Evolutionary conservation across 2,329 filamentous ascomycete species (phyloP).

Genomic region (Diaporthe sp.): DNA sequence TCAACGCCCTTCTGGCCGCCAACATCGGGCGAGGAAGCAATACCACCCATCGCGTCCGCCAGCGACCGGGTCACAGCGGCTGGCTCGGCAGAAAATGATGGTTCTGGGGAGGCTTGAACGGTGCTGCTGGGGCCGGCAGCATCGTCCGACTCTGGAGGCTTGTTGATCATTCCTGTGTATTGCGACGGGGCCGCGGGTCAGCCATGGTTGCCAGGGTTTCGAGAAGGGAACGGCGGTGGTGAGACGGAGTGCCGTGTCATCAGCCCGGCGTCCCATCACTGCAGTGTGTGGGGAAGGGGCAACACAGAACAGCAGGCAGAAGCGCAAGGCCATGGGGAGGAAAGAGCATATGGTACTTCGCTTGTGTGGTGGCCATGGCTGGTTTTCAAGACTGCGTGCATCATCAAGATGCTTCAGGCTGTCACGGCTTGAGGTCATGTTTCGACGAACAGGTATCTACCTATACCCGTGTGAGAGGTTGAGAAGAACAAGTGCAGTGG

Average conservation of each 20-base stretch:
- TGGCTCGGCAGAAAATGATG: slow-evolving; percentile 14
- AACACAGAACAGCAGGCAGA: background rate
- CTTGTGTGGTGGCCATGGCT: slow-evolving; percentile 15
- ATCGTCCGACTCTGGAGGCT: slow-evolving; percentile 1
- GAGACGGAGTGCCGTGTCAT: background rate
- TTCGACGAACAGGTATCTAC: background rate
- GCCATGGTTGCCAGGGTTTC: background rate
- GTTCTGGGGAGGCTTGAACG: background rate
- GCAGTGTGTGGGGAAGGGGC: slow-evolving; percentile 16
- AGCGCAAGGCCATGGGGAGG: background rate
- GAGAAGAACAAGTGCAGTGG: background rate
- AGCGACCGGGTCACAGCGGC: background rate
- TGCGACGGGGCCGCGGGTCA: background rate
- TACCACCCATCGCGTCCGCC: slow-evolving; percentile 18
- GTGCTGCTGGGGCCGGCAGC: background rate
- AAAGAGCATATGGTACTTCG: slow-evolving; percentile 29
- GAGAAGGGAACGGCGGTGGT: background rate
- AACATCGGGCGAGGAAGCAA: background rate
- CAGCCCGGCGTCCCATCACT: background rate
- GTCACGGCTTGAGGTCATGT: slow-evolving; percentile 5
- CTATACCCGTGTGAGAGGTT: background rate
- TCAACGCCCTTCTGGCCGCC: background rate
- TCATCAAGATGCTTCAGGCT: background rate
- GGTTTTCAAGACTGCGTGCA: background rate
- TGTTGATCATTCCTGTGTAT: slow-evolving; percentile 22